Base-by-base conservation (phyloP, 164 flowering plant species). In the Chimonanthus salicifolius region DNA sequence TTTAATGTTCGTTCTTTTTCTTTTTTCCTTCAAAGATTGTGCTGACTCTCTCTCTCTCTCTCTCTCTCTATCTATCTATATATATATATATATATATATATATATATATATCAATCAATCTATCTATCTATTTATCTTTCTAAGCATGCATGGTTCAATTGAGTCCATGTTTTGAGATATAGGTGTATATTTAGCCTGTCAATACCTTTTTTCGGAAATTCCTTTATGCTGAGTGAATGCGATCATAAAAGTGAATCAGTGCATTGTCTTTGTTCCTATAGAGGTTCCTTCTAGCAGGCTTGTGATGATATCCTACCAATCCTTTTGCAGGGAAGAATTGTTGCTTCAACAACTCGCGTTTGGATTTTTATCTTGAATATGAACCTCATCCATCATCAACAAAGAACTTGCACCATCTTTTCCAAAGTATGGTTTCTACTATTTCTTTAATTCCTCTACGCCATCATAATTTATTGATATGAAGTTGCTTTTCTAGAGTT, bases 341-440 rank as follows among this genome's bases (percentile, higher is more conserved):
- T 72, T 96, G 99, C 89, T 88, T 90, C 72, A 96, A 96, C 75
- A 76, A 78, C 78, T 88, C 98, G 0, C 85, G 94, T 0, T 82
- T 90, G 72, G 91, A 90, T 60, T 86, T 74, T 80, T 94, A 87
- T 84, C 87, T 96, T 64, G 84, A 86, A 67, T 87, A 88, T 81
- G 97, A 89, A 75, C 99, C 99, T 77, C 99, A 95, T 74, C 95
- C 99, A 4, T 82, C 99, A 72, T 96, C 99, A 9, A 69, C 89
- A 7, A 96, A 92, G 76, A 96, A 96, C 82, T 67, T 95, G 83
- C 86, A 81, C 66, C 99, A 96, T 84, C 94, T 96, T 62, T 94
- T 94, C 74, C 99, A 96, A 80, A 94, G 99, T 93, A 90, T 72
- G 89, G 58, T 71, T 66, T 63, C 68, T 11, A 6, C 5, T 7